Conservation (phyloP, 306 rosid species). For the Cucumis sativus region Cucumber_9930_V3 NC_026661.2:12186001-12186500, state of each 20-base stretch:
- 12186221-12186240: constrained; percentile 28
- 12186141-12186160: background rate
- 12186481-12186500: too few relatives aligned
- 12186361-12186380: background rate
- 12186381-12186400: too few relatives aligned
- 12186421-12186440: too few relatives aligned
- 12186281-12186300: background rate
- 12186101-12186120: background rate
- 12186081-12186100: background rate
- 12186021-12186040: background rate
- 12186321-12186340: background rate
- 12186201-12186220: constrained; percentile 70
- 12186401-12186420: too few relatives aligned
- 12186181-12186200: constrained; percentile 69
- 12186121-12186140: background rate
- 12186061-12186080: background rate
- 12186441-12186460: too few relatives aligned
- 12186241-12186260: background rate
- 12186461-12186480: too few relatives aligned
- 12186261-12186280: background rate
- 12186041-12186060: background rate
- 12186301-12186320: background rate
- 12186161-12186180: constrained; percentile 61
- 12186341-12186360: background rate
- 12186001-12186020: background rate